A percentile compares a stretch with the other conserved stretches of the same genome.
phyloP scores from a whole-genome alignment of 306 rosid genomes.

The Cucurbita maxima region DNA sequence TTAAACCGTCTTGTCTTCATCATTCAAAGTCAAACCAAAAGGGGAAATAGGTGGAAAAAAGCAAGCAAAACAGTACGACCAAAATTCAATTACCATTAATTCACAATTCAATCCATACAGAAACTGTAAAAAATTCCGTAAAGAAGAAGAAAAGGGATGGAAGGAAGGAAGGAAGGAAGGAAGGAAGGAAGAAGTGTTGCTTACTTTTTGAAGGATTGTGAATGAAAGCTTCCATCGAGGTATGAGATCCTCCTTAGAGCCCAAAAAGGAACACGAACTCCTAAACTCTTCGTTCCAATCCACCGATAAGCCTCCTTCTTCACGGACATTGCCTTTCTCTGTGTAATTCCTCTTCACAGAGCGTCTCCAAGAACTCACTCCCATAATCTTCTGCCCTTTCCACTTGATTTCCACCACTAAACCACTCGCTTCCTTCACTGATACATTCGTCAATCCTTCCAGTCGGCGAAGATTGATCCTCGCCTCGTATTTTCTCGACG shows the following conservation, averaged over 20 bases:
- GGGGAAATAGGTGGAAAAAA: not conserved
- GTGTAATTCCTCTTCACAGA: conserved; percentile 17
- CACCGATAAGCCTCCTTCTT: not conserved
- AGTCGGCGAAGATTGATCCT: not conserved
- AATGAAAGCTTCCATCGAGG: conserved; percentile 19
- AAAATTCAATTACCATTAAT: not conserved
- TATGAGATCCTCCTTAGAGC: conserved; percentile 13
- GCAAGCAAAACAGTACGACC: not conserved
- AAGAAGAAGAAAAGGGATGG: not conserved
- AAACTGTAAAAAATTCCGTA: not conserved
- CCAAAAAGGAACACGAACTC: conserved; percentile 10
- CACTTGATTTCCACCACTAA: conserved; percentile 14
- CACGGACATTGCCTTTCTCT: not conserved
- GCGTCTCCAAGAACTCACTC: conserved; percentile 11
- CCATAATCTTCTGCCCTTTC: conserved; percentile 24
- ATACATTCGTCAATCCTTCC: not conserved
- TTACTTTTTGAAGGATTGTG: conserved; percentile 11
- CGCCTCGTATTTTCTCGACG: conserved; percentile 15
- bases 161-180: not conserved
- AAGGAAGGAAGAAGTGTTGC: not conserved
- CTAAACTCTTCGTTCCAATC: conserved; percentile 20
- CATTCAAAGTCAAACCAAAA: not conserved
- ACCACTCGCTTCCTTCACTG: not conserved
- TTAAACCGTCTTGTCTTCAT: not conserved
- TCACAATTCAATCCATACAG: not conserved